A percentile compares a stretch with the other conserved stretches of the same genome.
These are phyloP conservation scores for Fusarium napiforme DNA, from an alignment of 2,329 filamentous ascomycete species.

Conservation along the genomic window DNA sequence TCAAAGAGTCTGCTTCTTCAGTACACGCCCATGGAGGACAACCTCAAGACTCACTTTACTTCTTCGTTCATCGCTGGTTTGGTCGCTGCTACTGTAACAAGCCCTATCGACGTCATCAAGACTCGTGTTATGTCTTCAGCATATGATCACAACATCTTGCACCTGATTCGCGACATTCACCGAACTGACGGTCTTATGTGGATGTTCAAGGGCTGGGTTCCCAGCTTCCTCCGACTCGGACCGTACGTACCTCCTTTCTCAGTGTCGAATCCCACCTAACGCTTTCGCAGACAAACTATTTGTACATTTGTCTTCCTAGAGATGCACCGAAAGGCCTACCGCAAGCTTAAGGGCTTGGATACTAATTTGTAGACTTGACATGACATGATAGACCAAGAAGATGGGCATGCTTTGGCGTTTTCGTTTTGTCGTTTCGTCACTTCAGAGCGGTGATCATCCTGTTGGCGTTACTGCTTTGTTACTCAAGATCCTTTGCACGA, in stretches of 20 bases:
- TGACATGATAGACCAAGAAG: slow-evolving; percentile 35
- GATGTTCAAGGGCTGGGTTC: slow-evolving; percentile 93
- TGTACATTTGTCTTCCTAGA: slow-evolving; percentile 89
- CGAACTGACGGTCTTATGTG: slow-evolving; percentile 77
- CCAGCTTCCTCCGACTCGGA: slow-evolving; percentile 74
- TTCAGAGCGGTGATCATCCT: slow-evolving; percentile 30
- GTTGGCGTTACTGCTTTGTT: slow-evolving; percentile 38
- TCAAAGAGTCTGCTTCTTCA: slow-evolving; percentile 78
- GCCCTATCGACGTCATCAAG: slow-evolving; percentile 89
- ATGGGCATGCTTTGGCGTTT: slow-evolving; percentile 41
- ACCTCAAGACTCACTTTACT: slow-evolving; percentile 80
- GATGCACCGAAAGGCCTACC: slow-evolving; percentile 83
- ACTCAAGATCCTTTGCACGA: slow-evolving; percentile 11
- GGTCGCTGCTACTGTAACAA: slow-evolving; percentile 85
- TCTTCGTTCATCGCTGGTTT: slow-evolving; percentile 83
- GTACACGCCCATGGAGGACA: slow-evolving; percentile 74
- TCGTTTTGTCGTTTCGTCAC: slow-evolving; percentile 28
- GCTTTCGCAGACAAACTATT: slow-evolving; percentile 75
- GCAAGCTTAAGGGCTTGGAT: slow-evolving; percentile 59
- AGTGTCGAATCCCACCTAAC: slow-evolving; percentile 20
- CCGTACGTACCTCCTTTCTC: slow-evolving; percentile 59
- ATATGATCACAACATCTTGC: slow-evolving; percentile 62
- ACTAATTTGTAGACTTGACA: slow-evolving; percentile 40
- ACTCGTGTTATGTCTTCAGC: slow-evolving; percentile 83
- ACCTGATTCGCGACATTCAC: slow-evolving; percentile 74